Conservation (phyloP, 2,329 filamentous ascomycete species). For the Fusarium foetens region DNA sequence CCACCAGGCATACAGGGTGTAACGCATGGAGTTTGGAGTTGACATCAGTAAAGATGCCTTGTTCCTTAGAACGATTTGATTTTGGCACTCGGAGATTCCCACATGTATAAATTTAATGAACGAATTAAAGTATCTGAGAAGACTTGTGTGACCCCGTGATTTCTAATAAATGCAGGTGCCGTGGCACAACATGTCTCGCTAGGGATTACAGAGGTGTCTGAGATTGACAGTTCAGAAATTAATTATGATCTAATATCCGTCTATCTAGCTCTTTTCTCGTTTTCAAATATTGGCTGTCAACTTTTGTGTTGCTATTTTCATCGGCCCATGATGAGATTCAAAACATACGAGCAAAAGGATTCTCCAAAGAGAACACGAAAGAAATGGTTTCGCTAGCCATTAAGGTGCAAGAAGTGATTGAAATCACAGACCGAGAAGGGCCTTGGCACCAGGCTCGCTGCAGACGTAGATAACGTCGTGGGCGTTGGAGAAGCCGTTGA, state of each 20-base stretch:
- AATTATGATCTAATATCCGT: background rate
- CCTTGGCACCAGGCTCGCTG: constrained; percentile 87
- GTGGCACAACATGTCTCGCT: background rate
- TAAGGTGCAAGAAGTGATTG: background rate
- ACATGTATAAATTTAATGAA: constrained; percentile 1
- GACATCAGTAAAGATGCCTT: background rate
- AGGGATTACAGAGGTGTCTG: background rate
- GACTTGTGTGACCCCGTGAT: background rate
- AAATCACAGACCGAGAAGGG: constrained; percentile 63
- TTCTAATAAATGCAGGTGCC: background rate
- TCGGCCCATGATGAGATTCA: background rate
- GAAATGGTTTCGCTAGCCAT: constrained; percentile 15
- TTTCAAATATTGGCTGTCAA: background rate
- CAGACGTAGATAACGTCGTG: constrained; percentile 96
- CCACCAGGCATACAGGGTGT: background rate
- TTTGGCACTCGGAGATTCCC: background rate
- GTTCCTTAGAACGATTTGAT: background rate
- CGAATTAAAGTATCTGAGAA: background rate
- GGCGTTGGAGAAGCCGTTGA: constrained; percentile 95
- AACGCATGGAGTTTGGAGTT: constrained; percentile 20
- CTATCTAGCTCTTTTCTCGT: constrained; percentile 23
- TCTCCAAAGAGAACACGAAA: constrained; percentile 33
- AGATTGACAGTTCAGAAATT: background rate
- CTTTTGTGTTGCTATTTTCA: background rate
- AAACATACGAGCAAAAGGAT: constrained; percentile 25